phyloP scores from a whole-genome alignment of 2,329 filamentous ascomycete species.

The Phyllosticta ampelicida region DNA sequence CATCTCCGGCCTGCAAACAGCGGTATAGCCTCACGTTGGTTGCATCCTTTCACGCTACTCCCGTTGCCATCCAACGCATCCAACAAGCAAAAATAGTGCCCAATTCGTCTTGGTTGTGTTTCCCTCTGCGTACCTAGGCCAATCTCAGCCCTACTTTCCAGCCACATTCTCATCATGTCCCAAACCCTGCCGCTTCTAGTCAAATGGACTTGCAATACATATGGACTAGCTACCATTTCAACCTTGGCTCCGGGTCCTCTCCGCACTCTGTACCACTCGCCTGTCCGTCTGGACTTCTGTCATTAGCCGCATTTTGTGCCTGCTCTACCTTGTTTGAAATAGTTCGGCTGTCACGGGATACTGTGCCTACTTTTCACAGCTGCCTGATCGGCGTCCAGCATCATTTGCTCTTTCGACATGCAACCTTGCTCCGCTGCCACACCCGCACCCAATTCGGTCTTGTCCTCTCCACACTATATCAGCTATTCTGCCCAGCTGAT shows the following conservation, averaged over 20 bases:
- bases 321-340: neutral
- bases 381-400: conserved; percentile 7
- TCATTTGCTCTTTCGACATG: conserved; percentile 1
- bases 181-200: neutral
- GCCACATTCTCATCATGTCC: neutral
- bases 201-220: neutral
- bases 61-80: neutral
- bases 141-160: neutral
- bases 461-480: conserved; percentile 9
- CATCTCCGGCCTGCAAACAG: neutral
- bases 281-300: neutral
- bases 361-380: neutral
- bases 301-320: neutral
- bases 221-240: neutral
- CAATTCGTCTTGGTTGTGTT: neutral
- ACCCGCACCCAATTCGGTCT: neutral
- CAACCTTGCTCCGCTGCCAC: conserved; percentile 9
- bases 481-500: conserved; percentile 10
- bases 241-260: neutral
- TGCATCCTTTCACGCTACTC: neutral
- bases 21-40: neutral
- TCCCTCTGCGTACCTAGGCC: neutral
- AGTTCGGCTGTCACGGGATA: neutral
- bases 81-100: neutral
- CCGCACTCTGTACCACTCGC: neutral